Conservation (phyloP, 495 filamentous ascomycete species). For the Trichocladium antarcticum region DNA sequence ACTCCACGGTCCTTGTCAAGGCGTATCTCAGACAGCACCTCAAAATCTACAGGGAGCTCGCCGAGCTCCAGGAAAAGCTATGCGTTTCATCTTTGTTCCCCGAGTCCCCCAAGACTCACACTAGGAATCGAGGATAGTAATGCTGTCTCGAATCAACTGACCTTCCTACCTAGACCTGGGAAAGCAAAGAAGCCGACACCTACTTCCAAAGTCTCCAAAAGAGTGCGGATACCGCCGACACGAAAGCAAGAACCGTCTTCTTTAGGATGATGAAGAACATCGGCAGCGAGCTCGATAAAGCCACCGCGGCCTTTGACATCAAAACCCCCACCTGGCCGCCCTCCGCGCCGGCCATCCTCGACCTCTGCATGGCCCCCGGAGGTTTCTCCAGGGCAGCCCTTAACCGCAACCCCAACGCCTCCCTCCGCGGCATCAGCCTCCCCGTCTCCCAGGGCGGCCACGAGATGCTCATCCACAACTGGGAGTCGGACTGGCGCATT, state of each 20-base stretch:
- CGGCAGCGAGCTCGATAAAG: background rate
- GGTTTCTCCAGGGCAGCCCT: conserved; percentile 36
- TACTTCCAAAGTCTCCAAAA: background rate
- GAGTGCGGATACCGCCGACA: background rate
- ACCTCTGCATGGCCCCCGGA: conserved; percentile 50
- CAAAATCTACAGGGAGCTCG: background rate
- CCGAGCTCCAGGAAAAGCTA: background rate
- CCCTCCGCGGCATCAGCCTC: conserved; percentile 35
- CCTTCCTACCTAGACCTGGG: background rate
- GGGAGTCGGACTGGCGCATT: conserved; percentile 2
- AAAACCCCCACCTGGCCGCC: background rate
- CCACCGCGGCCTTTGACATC: conserved; percentile 2
- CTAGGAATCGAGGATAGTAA: too few species aligned
- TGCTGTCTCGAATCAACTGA: background rate
- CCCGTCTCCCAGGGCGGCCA: conserved; percentile 34
- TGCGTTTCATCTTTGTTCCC: background rate
- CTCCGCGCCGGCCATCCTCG: conserved; percentile 28
- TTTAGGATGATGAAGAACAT: conserved; percentile 3
- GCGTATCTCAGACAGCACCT: background rate
- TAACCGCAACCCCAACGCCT: conserved; percentile 27
- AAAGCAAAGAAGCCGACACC: background rate
- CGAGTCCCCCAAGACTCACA: too few species aligned
- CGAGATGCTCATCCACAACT: conserved; percentile 25
- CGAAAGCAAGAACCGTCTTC: background rate
- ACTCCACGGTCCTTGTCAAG: too few species aligned